phyloP scores from a whole-genome alignment of 1,139 yeast species.

The Groenewaldozyma auringiensis region DNA sequence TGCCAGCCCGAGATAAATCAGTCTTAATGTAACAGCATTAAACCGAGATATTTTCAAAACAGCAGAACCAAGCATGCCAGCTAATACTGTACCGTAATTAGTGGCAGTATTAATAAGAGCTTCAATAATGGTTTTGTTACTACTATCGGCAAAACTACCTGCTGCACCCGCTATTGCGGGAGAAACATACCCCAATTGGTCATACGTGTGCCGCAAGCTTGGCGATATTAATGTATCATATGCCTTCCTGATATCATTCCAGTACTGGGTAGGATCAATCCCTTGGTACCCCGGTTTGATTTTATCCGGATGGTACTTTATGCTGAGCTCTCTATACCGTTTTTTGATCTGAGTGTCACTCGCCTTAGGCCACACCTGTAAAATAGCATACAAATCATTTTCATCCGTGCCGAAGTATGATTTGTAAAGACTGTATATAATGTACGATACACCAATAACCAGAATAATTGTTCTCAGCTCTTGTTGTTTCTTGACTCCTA shows the following conservation, averaged over 20 bases:
- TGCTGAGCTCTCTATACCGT: slow-evolving; percentile 21
- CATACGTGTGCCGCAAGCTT: slow-evolving; percentile 27
- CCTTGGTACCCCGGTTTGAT: not conserved
- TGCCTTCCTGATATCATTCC: slow-evolving; percentile 23
- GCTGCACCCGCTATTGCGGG: not conserved
- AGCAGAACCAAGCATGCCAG: not conserved
- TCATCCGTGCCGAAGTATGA: not conserved
- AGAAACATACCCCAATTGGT: slow-evolving; percentile 21
- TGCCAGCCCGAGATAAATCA: not conserved
- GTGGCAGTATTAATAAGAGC: not conserved
- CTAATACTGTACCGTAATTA: not conserved
- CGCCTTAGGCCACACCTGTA: slow-evolving; percentile 15
- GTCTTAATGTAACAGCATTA: not conserved
- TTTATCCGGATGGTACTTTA: slow-evolving; percentile 33
- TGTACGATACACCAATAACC: not conserved
- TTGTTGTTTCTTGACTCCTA: not conserved
- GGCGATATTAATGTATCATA: slow-evolving; percentile 26
- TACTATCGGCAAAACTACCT: not conserved
- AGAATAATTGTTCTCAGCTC: not conserved
- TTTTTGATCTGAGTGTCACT: slow-evolving; percentile 9
- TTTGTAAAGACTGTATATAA: slow-evolving; percentile 10
- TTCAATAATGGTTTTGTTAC: not conserved
- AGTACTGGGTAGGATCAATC: slow-evolving; percentile 14
- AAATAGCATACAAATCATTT: slow-evolving; percentile 15
- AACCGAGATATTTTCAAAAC: not conserved